Evolutionary conservation across 148 eudicot genomes (phyloP).

Genomic region (Gaultheria prostrata): DNA sequence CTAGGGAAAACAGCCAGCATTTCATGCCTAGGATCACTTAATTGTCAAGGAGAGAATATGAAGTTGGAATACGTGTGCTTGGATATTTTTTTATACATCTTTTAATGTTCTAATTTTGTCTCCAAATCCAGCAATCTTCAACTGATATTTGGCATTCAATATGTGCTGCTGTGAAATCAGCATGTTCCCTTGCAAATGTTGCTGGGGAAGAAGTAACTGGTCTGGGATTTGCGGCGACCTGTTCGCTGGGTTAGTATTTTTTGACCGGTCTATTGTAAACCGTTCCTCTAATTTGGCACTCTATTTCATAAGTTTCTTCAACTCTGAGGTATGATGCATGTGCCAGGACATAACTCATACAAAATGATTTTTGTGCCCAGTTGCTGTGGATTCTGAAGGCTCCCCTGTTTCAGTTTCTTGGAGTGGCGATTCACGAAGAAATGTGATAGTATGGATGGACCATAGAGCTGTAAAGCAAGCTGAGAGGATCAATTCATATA

Average conservation of each 20-base stretch:
- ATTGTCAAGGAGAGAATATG: background rate
- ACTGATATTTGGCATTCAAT: slow-evolving; percentile 99
- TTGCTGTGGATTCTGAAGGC: slow-evolving; percentile 91
- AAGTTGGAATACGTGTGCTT: background rate
- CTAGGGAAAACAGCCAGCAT: background rate
- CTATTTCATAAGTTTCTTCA: slow-evolving; percentile 10
- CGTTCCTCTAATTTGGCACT: background rate
- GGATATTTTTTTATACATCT: background rate
- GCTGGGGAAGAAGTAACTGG: slow-evolving; percentile 71
- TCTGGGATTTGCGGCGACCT: slow-evolving; percentile 97
- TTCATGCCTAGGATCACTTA: background rate
- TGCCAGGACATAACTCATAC: background rate
- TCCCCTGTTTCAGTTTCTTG: slow-evolving; percentile 94
- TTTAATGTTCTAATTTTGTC: background rate
- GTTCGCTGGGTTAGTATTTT: slow-evolving; percentile 81
- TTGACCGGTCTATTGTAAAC: background rate
- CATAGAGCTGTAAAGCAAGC: slow-evolving; percentile 99
- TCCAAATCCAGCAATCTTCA: slow-evolving; percentile 83
- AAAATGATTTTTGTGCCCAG: slow-evolving; percentile 39
- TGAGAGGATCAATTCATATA: slow-evolving; percentile 82
- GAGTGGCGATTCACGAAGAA: slow-evolving; percentile 98
- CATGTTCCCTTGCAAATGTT: slow-evolving; percentile 76
- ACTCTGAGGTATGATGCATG: background rate
- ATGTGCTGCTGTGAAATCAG: slow-evolving; percentile 89
- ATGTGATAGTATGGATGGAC: slow-evolving; percentile 99